Percentiles rank a stretch among this genome's conserved stretches.
phyloP scores from a whole-genome alignment of 2,329 filamentous ascomycete species.

The Fusarium sp. region DNA sequence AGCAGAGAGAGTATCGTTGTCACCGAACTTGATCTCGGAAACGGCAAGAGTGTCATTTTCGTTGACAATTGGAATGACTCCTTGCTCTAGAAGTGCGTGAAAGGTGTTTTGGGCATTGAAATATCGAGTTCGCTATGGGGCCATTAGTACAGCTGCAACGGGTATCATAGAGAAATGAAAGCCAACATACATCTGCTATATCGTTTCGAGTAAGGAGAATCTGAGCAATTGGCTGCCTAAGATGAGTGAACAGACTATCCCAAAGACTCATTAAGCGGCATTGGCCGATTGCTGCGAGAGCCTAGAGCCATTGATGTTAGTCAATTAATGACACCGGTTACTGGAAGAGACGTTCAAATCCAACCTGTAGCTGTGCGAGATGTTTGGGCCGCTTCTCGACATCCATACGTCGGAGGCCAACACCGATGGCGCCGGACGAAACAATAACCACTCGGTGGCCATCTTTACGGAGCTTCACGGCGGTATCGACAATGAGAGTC shows the following conservation, averaged over 20 bases:
- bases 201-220: constrained; percentile 95
- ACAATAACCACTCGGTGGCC: constrained; percentile 96
- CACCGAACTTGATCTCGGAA: constrained; percentile 98
- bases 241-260: constrained; percentile 91
- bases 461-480: constrained; percentile 86
- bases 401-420: constrained; percentile 91
- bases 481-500: constrained; percentile 93
- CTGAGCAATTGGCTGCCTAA: constrained; percentile 92
- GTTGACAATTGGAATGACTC: constrained; percentile 97
- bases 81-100: constrained; percentile 89
- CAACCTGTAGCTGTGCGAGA: constrained; percentile 85
- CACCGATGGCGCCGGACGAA: constrained; percentile 96
- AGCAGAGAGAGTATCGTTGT: constrained; percentile 97
- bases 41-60: constrained; percentile 98
- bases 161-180: neutral
- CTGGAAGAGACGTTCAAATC: constrained; percentile 9
- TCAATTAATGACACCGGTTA: neutral
- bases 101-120: constrained; percentile 97
- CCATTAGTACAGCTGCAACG: neutral
- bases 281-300: constrained; percentile 94
- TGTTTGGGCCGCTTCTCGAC: constrained; percentile 89
- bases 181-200: constrained; percentile 82
- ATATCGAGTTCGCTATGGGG: constrained; percentile 84
- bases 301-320: constrained; percentile 60
- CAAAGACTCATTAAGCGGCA: constrained; percentile 94